Percentiles rank a stretch among this genome's conserved stretches.
phyloP scores from a whole-genome alignment of 768 basidiomycete species.

The Kwoniella sp. region DNA sequence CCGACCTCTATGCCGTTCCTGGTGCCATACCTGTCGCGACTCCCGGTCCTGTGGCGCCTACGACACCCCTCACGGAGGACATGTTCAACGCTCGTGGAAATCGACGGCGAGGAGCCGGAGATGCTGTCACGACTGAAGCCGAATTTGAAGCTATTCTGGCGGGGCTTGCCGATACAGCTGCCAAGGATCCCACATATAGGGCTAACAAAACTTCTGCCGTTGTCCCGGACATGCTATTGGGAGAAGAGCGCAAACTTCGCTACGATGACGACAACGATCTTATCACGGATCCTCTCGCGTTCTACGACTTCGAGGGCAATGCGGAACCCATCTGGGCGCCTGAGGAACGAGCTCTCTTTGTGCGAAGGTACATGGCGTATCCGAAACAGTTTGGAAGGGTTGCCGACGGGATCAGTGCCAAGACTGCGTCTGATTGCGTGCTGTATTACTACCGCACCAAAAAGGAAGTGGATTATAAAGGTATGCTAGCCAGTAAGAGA shows the following conservation, averaged over 20 bases:
- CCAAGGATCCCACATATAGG: constrained; percentile 86
- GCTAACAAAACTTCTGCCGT: constrained; percentile 79
- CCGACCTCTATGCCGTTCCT: constrained; percentile 38
- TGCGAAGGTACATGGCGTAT: constrained; percentile 76
- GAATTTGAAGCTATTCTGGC: constrained; percentile 98
- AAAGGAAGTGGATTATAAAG: constrained; percentile 64
- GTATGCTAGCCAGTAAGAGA: constrained; percentile 33
- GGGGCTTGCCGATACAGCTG: constrained; percentile 86
- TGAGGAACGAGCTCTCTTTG: constrained; percentile 75
- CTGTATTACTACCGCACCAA: constrained; percentile 94
- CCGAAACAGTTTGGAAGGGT: constrained; percentile 98
- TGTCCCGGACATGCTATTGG: constrained; percentile 77
- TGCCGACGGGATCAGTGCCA: constrained; percentile 72
- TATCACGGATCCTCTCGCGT: constrained; percentile 73
- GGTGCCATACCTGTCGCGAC: constrained; percentile 35
- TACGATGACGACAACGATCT: constrained; percentile 85
- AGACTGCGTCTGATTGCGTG: constrained; percentile 85
- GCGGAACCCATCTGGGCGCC: constrained; percentile 86
- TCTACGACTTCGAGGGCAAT: constrained; percentile 69
- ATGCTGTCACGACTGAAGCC: constrained; percentile 88
- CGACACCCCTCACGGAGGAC: constrained; percentile 39
- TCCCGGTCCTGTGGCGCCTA: constrained; percentile 34
- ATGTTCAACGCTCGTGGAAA: constrained; percentile 41
- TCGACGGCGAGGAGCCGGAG: constrained; percentile 61
- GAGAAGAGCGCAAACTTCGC: constrained; percentile 22